Evolutionary conservation across 2,329 filamentous ascomycete species (phyloP).

Genomic region (Colletotrichum filicis): DNA sequence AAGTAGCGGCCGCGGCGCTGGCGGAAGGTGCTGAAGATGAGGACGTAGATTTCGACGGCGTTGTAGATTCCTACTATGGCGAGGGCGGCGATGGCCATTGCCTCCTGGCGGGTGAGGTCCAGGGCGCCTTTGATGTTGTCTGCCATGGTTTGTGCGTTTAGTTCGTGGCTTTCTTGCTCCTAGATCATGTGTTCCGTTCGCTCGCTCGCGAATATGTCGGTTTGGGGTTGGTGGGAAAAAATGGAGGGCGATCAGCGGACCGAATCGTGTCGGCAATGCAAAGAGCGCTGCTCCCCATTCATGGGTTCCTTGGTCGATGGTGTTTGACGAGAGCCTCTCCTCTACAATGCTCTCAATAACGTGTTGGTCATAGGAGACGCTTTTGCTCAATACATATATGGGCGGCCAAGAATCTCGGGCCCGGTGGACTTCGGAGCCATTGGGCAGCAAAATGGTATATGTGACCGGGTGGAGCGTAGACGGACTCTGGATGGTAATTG

Average conservation of each 20-base stretch:
- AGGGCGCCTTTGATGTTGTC: slow-evolving; percentile 14
- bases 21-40: slow-evolving; percentile 41
- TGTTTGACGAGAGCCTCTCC: not conserved
- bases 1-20: slow-evolving; percentile 42
- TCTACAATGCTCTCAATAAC: not conserved
- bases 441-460: not conserved
- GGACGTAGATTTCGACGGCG: slow-evolving; percentile 40
- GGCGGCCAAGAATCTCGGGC: slow-evolving; percentile 16
- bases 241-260: not conserved
- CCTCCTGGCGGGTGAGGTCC: slow-evolving; percentile 16
- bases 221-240: not conserved
- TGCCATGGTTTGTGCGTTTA: not conserved
- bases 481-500: too few species aligned
- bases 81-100: slow-evolving; percentile 37
- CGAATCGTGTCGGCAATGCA: not conserved
- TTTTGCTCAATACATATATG: not conserved
- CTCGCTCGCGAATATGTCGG: not conserved
- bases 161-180: not conserved
- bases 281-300: not conserved
- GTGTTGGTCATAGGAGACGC: not conserved
- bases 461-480: not conserved
- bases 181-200: not conserved
- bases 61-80: slow-evolving; percentile 39
- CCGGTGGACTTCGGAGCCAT: slow-evolving; percentile 2
- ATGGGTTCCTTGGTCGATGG: not conserved